Base-by-base conservation (phyloP, 306 rosid species). In the Dryas alaskensis region DNA sequence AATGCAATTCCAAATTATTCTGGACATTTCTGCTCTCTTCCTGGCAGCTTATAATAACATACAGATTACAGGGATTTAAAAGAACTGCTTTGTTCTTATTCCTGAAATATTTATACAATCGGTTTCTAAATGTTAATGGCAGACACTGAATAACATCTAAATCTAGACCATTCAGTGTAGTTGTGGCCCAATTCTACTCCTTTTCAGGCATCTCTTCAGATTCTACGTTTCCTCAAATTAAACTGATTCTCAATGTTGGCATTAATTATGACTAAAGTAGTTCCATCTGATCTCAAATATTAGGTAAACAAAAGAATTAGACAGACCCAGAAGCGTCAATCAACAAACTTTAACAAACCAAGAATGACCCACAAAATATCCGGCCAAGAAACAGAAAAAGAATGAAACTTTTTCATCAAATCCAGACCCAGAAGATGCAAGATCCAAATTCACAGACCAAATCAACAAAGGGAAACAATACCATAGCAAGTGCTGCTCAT, bases 291-390 rank as follows among this genome's bases (percentile, higher is more conserved):
- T 51, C 55, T 4, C 4, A 51, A 12, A n/a, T 14, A 31, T 31
- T 31, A 31, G 2, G 37, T 6, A 1, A 53, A 49, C 43, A 50
- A 22, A 1, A 46, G 12, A 46, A 11, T 12, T 0, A 65, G 40
- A 49, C 14, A 75, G 25, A 46, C 74, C 65, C 62, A 68, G 65
- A 75, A 40, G 39, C 14, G 67, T 2, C 65, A 79, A 60, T n/a
- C 60, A 72, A 63, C 50, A 31, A 66, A 68, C 80, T 67, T 49
- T 74, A 78, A 65, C 43, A 64, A 67, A 42, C 64, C 6, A 69
- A 72, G 65, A 65, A 77, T 17, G 78, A 62, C 77, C 80, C 60
- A 74, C 59, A 59, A 13, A 40, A 25, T 61, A 74, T 70, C 69
- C 50, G 44, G 53, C 17, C 49, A 67, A 72, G 14, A 72, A 57